Base-by-base conservation (phyloP, 495 filamentous ascomycete species). In the Podospora didyma region DNA sequence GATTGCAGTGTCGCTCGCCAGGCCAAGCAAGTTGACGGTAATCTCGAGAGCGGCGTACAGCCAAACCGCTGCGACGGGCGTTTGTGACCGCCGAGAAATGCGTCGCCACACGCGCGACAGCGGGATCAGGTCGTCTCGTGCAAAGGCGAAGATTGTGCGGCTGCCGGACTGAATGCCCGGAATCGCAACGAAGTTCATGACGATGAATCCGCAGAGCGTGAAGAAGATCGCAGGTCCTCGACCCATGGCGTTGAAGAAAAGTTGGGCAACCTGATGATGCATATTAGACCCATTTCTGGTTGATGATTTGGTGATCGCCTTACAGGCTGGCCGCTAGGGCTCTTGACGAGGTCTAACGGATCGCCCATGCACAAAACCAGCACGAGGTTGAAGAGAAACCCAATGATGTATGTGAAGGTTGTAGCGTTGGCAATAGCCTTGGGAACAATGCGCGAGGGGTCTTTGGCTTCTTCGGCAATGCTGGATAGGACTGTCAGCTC, bases 331-430 rank as follows among this genome's bases (percentile, higher is more conserved):
- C 69, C 73, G 57, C 81, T 73, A 0, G 68, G 67, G 16, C 70
- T 76, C 34, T 51, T 51, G 19, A 85, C 68, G 41, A 84, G 79
- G 1, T 59, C 65, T 26, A 55, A 51, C 0, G 73, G 70, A 63
- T 83, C 68, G 37, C 82, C 83, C 80, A 84, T 86, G 75, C 73
- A 78, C 67, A 83, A 79, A 56, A 78, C 79, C 1, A 87, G 75
- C 17, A 86, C 82, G 46, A 86, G 84, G 67, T 83, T 86, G 70
- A 83, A 86, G 45, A 84, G 60, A 51, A 80, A 82, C 5, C 84
- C 84, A 28, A 73, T 76, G 22, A 86, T 57, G 64, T 85, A 87
- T 22, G 82, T 86, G 64, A 83, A 83, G 12, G 75, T 73, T 59
- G 85, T 78, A 17, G 84, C 84, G 22, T 76, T 53, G 4, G 78